Evolutionary conservation across 1,139 yeast species (phyloP), one percentile per base, ranked within the genome.

Genomic region (Geotrichum carabidarum): DNA sequence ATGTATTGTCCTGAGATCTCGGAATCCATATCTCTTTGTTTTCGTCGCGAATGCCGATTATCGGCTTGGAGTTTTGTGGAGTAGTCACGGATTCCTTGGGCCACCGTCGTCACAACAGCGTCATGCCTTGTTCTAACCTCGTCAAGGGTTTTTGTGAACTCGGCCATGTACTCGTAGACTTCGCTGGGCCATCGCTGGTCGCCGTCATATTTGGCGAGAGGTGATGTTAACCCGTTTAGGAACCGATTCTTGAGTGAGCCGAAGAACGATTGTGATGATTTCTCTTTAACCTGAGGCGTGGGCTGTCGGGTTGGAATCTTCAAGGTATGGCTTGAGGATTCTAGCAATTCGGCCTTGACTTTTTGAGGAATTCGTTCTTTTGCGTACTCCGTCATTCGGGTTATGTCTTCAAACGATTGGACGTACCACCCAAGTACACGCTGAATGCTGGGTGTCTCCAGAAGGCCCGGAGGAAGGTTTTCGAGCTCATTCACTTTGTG

Each of bases 81-180:
- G 44, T 96, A 90, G 70, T 87, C 95, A 65, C 85, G 84, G n/a
- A 89, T 95, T 14, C 96, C 96, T 64, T 87, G 91, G 1, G 96
- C 96, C 70, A 90, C 84, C 0, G 96, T 89, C 11, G 95, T 86
- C 11, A 90, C 96, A 0, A 95, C 91, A 1, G 96, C 95, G 71
- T 90, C 96, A 67, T 90, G 96, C 50, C 96, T 77, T 63, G 80
- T 81, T 66, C 89, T 89, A 68, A 89, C 89, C 59, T 78, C 81
- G 50, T 81, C 78, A 57, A 89, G 74, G 0, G 87, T 75, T 52
- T 83, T 83, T 52, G 82, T 80, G 12, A 88, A 93, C 30, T 69
- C 63, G 62, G 79, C 79, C 69, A 87, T 88, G 71, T 84, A 89
- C 57, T 81, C 82, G 62, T 81, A 79, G 22, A 87, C 86, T 65